Evolutionary conservation across 2,329 filamentous ascomycete genomes (phyloP).

Genomic region (Raffaelea arxii): DNA sequence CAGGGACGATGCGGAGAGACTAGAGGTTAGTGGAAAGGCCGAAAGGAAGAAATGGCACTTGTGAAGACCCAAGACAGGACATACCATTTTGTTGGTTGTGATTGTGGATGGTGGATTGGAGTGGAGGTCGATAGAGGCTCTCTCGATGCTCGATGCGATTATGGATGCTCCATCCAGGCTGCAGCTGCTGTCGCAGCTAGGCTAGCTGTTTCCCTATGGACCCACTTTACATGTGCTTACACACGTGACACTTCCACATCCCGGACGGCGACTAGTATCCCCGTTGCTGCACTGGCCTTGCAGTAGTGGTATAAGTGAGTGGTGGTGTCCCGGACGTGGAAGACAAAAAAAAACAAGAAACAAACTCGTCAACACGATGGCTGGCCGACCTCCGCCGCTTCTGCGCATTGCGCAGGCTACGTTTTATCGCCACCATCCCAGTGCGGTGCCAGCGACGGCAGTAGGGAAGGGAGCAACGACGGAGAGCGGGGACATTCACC

Average conservation of each 20-base stretch:
- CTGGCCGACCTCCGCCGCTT: slow-evolving; percentile 40
- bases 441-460: slow-evolving; percentile 4
- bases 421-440: slow-evolving; percentile 71
- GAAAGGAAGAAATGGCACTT: not conserved
- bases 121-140: no score
- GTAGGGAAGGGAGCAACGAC: slow-evolving; percentile 16
- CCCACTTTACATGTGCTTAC: not conserved
- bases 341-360: no score
- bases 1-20: slow-evolving; percentile 85
- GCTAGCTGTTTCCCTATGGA: not conserved
- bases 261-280: not conserved
- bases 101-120: not conserved
- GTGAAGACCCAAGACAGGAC: slow-evolving; percentile 10
- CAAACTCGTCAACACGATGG: slow-evolving; percentile 29
- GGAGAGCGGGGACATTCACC: slow-evolving; percentile 17
- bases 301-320: no score
- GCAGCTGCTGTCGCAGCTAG: slow-evolving; percentile 13
- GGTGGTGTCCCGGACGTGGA: no score
- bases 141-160: not conserved
- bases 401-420: slow-evolving; percentile 69
- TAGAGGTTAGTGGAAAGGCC: slow-evolving; percentile 26
- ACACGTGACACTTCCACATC: not conserved
- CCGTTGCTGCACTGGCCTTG: no score
- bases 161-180: slow-evolving; percentile 9
- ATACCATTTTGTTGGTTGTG: slow-evolving; percentile 36